Evolutionary conservation across 371 early-diverging fungal genomes (phyloP).

Genomic region (Mucor sp.): DNA sequence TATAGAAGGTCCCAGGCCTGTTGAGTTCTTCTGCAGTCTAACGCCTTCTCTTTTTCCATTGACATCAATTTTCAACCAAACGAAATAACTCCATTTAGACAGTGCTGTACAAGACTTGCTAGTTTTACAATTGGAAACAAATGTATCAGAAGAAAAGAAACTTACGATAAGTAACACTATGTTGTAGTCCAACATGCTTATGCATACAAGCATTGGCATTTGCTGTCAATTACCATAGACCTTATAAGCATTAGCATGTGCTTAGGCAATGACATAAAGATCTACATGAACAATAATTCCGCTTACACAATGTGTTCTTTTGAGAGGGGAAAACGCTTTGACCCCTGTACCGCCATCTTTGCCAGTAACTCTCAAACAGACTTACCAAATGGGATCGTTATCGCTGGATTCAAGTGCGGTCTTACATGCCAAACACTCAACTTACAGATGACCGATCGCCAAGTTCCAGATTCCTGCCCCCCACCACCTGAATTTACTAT

Average conservation of each 20-base stretch:
- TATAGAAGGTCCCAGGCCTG: not conserved
- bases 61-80: not conserved
- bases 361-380: not conserved
- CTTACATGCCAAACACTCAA: not conserved
- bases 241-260: not conserved
- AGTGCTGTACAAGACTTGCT: not conserved
- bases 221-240: not conserved
- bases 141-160: not conserved
- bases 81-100: not conserved
- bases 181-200: not conserved
- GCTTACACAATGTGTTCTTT: not conserved
- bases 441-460: not conserved
- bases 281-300: not conserved
- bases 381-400: not conserved
- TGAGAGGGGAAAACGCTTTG: not conserved
- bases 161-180: not conserved
- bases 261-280: not conserved
- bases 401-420: not conserved
- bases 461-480: not conserved
- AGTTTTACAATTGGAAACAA: not conserved
- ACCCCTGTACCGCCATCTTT: not conserved
- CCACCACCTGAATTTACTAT: not conserved
- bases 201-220: not conserved
- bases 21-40: not conserved
- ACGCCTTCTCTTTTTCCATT: not conserved